Percentiles rank a stretch among this genome's conserved stretches.
Evolutionary conservation across 2,329 filamentous ascomycete species (phyloP).

Genomic region (Gaeumannomyces sp.): DNA sequence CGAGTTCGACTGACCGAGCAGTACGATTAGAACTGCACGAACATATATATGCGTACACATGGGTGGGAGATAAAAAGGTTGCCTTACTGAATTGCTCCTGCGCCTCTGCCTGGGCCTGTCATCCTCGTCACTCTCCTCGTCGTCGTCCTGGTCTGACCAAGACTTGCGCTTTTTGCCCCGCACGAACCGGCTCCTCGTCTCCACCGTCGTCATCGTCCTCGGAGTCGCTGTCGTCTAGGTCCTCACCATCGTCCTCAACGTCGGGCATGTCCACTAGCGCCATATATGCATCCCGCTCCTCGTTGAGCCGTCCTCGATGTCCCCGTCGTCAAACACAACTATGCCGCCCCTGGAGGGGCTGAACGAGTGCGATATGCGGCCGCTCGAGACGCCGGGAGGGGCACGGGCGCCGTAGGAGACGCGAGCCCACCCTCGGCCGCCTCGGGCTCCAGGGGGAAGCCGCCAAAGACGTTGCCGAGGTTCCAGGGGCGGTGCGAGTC

Average conservation of each 20-base stretch:
- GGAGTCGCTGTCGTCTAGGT: conserved; percentile 51
- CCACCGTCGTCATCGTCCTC: conserved; percentile 42
- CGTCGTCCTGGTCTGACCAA: conserved; percentile 64
- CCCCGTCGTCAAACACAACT: conserved; percentile 91
- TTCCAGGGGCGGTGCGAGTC: conserved; percentile 94
- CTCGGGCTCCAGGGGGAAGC: conserved; percentile 51
- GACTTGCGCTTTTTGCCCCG: conserved; percentile 74
- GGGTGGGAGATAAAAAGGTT: conserved; percentile 18
- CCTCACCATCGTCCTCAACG: conserved; percentile 66
- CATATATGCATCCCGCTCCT: conserved; percentile 76
- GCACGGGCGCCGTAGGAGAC: conserved; percentile 33
- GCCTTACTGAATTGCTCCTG: conserved; percentile 77
- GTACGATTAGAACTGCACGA: neutral
- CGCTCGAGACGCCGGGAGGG: conserved; percentile 63
- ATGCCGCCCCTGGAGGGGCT: conserved; percentile 78
- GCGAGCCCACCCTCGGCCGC: conserved; percentile 29
- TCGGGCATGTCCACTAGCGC: conserved; percentile 89
- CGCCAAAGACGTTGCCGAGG: conserved; percentile 84
- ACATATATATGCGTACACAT: neutral
- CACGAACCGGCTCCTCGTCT: conserved; percentile 35
- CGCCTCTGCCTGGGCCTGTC: conserved; percentile 72
- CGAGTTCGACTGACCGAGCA: conserved; percentile 47
- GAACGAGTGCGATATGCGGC: conserved; percentile 66
- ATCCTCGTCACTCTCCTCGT: conserved; percentile 66
- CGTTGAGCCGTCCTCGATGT: conserved; percentile 78